A percentile compares a stretch with the other conserved stretches of the same genome.
These are phyloP conservation scores for Gremmenia infestans DNA, from an alignment of 2,329 filamentous ascomycete genomes.

Conservation along the genomic window DNA sequence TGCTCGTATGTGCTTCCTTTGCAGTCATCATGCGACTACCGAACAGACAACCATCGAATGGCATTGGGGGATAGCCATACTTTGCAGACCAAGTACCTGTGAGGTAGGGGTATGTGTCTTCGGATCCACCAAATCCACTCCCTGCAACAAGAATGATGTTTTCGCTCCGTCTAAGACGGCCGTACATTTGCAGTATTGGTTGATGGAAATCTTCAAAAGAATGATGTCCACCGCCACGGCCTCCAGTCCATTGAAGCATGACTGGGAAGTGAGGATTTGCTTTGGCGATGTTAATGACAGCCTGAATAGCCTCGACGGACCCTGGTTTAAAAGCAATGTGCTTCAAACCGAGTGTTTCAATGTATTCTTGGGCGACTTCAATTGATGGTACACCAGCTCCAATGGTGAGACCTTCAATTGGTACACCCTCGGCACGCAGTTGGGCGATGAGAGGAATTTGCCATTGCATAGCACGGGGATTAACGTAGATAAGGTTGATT, in stretches of 20 bases:
- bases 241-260: conserved; percentile 90
- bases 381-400: conserved; percentile 91
- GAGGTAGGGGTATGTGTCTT: conserved; percentile 89
- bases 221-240: conserved; percentile 89
- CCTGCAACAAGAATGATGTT: conserved; percentile 89
- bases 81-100: conserved; percentile 84
- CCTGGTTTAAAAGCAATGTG: conserved; percentile 94
- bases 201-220: conserved; percentile 95
- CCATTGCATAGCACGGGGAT: conserved; percentile 85
- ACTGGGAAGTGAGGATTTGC: conserved; percentile 93
- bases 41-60: conserved; percentile 86
- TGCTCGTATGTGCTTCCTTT: conserved; percentile 85
- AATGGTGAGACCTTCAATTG: conserved; percentile 88
- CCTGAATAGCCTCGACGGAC: conserved; percentile 80
- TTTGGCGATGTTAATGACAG: conserved; percentile 87
- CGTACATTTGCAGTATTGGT: conserved; percentile 86
- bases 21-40: conserved; percentile 93
- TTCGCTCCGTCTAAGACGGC: conserved; percentile 74
- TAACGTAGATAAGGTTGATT: conserved; percentile 88
- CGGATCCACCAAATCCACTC: conserved; percentile 84
- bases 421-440: conserved; percentile 77
- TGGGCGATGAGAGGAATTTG: conserved; percentile 81
- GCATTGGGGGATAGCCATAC: conserved; percentile 87
- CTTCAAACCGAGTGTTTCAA: conserved; percentile 85
- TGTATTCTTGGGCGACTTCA: conserved; percentile 90